Conservation (phyloP, 2,329 filamentous ascomycete species). For the Allantophomopsis cytisporea region DNA sequence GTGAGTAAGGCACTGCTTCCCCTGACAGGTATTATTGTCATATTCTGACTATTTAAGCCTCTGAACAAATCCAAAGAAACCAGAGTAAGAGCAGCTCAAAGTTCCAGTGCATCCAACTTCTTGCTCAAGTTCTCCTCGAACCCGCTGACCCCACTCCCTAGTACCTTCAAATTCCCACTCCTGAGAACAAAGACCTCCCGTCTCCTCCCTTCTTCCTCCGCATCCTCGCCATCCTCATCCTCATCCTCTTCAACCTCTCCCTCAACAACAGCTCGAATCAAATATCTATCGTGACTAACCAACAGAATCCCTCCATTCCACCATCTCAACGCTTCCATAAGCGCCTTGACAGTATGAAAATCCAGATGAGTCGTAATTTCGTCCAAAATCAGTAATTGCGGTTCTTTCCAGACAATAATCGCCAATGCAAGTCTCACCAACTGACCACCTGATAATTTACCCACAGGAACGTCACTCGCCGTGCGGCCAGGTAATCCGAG, state of each 20-base stretch:
- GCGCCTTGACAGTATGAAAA: conserved; percentile 62
- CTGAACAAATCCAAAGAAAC: no score
- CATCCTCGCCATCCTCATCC: conserved; percentile 29
- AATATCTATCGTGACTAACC: conserved; percentile 73
- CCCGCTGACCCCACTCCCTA: conserved; percentile 47
- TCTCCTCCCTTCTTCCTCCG: conserved; percentile 31
- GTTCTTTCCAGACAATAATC: conserved; percentile 94
- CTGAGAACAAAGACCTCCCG: conserved; percentile 47
- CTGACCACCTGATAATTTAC: conserved; percentile 69
- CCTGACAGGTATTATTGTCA: no score
- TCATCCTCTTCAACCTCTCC: conserved; percentile 34
- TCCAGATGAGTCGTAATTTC: conserved; percentile 92
- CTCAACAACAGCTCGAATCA: conserved; percentile 62
- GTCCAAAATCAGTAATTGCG: conserved; percentile 88
- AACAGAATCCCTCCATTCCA: conserved; percentile 67
- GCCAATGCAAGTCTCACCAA: conserved; percentile 77
- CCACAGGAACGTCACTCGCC: conserved; percentile 60
- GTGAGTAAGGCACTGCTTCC: no score
- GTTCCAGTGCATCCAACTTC: conserved; percentile 24
- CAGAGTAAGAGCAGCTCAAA: no score
- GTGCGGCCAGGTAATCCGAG: conserved; percentile 58
- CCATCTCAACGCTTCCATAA: conserved; percentile 48
- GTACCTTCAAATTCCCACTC: conserved; percentile 36
- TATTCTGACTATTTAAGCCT: no score
- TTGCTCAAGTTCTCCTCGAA: conserved; percentile 53